These are phyloP conservation scores for Suhomyces kunorum DNA, from an alignment of 1,139 yeast genomes.

Conservation along the genomic window DNA sequence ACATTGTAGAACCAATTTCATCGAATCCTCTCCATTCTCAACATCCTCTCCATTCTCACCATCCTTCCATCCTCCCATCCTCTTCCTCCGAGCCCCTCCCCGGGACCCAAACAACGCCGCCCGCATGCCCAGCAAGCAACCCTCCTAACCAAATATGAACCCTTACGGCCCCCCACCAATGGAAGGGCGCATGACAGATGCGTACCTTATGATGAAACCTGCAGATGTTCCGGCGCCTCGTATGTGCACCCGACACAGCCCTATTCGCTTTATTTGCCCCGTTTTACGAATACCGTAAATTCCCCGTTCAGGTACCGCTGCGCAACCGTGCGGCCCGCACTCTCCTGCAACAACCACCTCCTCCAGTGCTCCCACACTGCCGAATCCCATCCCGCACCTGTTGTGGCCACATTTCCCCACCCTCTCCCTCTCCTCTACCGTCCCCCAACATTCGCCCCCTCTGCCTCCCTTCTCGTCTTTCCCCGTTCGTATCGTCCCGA, in stretches of 20 bases:
- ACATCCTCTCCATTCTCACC: no score
- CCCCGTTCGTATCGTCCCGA: conserved; percentile 1
- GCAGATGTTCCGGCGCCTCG: conserved; percentile 11
- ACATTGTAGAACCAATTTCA: no score
- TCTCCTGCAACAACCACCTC: neutral
- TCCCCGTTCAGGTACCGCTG: conserved; percentile 1
- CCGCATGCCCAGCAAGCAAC: neutral
- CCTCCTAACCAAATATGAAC: conserved; percentile 1
- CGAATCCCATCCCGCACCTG: neutral
- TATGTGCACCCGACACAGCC: conserved; percentile 14
- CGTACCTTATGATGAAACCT: conserved; percentile 11
- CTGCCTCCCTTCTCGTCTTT: neutral
- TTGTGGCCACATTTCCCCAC: neutral
- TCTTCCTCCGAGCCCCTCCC: neutral
- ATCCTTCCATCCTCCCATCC: no score
- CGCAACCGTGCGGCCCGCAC: neutral
- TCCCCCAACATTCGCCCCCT: neutral
- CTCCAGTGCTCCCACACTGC: no score
- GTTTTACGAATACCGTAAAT: conserved; percentile 14
- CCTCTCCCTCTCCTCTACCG: neutral
- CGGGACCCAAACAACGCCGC: neutral
- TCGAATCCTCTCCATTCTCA: no score
- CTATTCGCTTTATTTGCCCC: conserved; percentile 4
- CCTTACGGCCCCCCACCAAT: no score
- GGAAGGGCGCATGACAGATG: conserved; percentile 4